These are phyloP conservation scores for Epichloe scottii DNA, from an alignment of 2,329 filamentous ascomycete species.

Conservation along the genomic window DNA sequence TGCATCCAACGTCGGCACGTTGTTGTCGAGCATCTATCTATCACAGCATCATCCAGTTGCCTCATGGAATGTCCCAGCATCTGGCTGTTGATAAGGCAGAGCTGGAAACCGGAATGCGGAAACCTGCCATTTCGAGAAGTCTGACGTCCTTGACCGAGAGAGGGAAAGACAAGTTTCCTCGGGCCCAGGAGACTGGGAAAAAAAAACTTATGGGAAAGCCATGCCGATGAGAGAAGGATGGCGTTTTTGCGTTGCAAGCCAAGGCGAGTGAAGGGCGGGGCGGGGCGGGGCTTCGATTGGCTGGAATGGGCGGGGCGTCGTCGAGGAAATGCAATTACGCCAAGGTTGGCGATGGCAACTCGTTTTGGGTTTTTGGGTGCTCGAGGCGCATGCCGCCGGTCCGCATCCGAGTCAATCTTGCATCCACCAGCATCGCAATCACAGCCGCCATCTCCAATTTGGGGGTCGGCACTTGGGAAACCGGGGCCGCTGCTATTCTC, in stretches of 20 bases:
- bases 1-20: not conserved
- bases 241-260: not conserved
- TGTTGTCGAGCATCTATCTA: too few species aligned
- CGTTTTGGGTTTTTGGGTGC: too few species aligned
- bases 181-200: conserved; percentile 4
- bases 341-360: too few species aligned
- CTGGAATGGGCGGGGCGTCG: not conserved
- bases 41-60: not conserved
- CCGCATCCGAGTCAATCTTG: too few species aligned
- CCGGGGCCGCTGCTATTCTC: too few species aligned
- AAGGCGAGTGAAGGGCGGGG: too few species aligned
- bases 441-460: too few species aligned
- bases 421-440: too few species aligned
- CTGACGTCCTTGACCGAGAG: not conserved
- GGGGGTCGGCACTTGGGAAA: too few species aligned
- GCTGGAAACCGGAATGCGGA: not conserved
- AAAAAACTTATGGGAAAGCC: conserved; percentile 4
- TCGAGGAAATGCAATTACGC: too few species aligned
- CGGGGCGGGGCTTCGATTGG: not conserved
- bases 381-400: too few species aligned
- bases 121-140: not conserved
- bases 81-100: not conserved
- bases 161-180: not conserved
- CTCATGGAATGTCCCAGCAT: not conserved
- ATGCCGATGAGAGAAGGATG: not conserved